These are phyloP conservation scores for Rhizopogon vinicolor DNA, from an alignment of 768 basidiomycete genomes.

Conservation along the genomic window DNA sequence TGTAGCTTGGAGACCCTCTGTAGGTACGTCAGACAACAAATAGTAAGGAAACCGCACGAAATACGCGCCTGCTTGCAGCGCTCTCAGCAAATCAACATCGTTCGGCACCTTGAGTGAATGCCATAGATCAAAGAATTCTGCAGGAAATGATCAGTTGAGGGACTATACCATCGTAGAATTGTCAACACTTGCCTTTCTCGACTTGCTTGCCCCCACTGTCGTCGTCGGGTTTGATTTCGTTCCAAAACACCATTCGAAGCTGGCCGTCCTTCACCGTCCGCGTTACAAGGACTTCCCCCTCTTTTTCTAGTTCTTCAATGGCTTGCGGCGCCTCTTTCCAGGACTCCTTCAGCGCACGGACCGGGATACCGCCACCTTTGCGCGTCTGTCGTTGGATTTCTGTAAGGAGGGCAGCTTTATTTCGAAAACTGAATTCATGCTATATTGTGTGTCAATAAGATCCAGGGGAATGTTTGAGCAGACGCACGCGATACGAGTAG, in stretches of 20 bases:
- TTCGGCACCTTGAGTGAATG: conserved; percentile 80
- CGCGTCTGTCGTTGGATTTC: conserved; percentile 85
- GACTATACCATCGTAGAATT: neutral
- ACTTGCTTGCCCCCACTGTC: conserved; percentile 66
- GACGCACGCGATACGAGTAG: conserved; percentile 77
- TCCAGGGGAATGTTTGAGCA: neutral
- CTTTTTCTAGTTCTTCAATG: conserved; percentile 86
- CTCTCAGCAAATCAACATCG: conserved; percentile 75
- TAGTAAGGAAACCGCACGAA: neutral
- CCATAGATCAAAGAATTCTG: conserved; percentile 90
- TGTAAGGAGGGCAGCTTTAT: conserved; percentile 75
- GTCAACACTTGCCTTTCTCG: conserved; percentile 61
- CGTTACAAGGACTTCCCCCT: conserved; percentile 86
- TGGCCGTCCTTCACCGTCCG: conserved; percentile 81
- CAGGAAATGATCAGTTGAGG: conserved; percentile 3
- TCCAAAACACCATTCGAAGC: conserved; percentile 84
- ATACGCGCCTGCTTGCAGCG: conserved; percentile 64
- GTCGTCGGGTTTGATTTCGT: conserved; percentile 77
- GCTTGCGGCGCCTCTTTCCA: conserved; percentile 86
- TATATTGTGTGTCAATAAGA: conserved; percentile 25
- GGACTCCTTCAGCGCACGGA: conserved; percentile 81
- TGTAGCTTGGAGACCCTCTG: conserved; percentile 81
- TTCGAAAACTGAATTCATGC: conserved; percentile 86
- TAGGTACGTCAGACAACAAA: conserved; percentile 1
- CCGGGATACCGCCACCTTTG: conserved; percentile 80